Base-by-base conservation (phyloP, 306 rosid genomes). In the Cercis canadensis region DNA sequence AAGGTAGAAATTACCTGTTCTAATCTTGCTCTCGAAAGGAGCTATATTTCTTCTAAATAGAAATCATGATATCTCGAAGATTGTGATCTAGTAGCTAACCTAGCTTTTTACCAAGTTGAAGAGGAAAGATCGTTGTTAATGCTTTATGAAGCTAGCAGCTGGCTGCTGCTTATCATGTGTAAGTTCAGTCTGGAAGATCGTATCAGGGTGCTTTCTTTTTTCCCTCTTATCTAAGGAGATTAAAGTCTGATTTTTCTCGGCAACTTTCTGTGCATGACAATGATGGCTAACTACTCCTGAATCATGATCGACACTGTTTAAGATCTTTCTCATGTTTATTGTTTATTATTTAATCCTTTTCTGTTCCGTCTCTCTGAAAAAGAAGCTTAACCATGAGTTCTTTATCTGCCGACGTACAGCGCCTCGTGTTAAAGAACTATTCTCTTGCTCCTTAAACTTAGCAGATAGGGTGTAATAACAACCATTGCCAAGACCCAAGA, bases 351-450 rank as follows among this genome's bases (percentile, higher is more conserved):
- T 1, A 37, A 7, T 9, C 7, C 43, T 6, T 37, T 37, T 2
- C 43, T 5, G 43, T 7, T 37, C 37, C 12, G 6, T 7, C 29
- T 9, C 6, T 63, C 77, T 72, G 79, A 67, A 67, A 75, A 67
- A 72, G 69, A 10, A 24, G 62, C 43, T 67, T n/a, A n/a, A n/a
- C n/a, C n/a, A n/a, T n/a, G n/a, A n/a, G n/a, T n/a, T n/a, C n/a
- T n/a, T n/a, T 6, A 62, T 31, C 24, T 51, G 61, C 75, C n/a
- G n/a, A n/a, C n/a, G n/a, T n/a, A n/a, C n/a, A n/a, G 64, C 51
- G 16, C 61, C 74, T 75, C 69, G 56, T 57, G 85, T 57, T 18
- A 64, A 45, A 71, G 49, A 40, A 17, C 44, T 18, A 51, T 18
- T 67, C 63, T 24, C 29, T 24, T 3, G 29, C 29, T 24, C 29